Conservation (phyloP, 306 rosid genomes). For the Alnus glutinosa region DNA sequence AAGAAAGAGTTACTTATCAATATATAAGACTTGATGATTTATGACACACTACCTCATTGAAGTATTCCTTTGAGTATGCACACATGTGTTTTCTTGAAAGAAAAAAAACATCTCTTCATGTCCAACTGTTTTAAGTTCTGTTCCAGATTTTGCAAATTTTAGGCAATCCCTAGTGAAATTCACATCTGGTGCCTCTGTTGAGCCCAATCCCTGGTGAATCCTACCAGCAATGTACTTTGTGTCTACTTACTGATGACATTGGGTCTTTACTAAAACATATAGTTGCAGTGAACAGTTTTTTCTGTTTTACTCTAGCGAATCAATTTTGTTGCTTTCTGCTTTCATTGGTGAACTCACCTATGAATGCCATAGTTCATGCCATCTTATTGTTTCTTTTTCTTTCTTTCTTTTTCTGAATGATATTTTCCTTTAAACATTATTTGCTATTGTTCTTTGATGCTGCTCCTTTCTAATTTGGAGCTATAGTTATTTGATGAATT, state of each 20-base stretch:
- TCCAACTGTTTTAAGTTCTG: neutral
- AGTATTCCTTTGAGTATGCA: neutral
- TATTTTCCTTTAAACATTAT: neutral
- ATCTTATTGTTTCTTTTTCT: neutral
- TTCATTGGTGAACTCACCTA: neutral
- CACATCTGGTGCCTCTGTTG: neutral
- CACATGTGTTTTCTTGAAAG: neutral
- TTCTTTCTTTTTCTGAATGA: neutral
- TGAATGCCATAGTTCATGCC: neutral
- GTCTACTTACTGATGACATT: neutral
- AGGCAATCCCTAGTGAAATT: neutral
- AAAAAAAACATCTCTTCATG: neutral
- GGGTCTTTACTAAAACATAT: neutral
- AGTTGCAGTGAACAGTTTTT: neutral
- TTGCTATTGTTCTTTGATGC: neutral
- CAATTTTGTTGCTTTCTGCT: neutral
- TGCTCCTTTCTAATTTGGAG: neutral
- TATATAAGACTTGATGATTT: neutral
- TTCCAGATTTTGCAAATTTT: neutral
- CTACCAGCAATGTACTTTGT: slow-evolving; percentile 5
- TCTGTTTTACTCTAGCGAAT: neutral
- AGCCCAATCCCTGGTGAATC: neutral
- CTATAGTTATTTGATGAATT: neutral
- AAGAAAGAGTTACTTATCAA: neutral
- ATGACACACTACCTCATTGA: neutral